A percentile compares a stretch with the other conserved stretches of the same genome.
phyloP scores from a whole-genome alignment of 2,329 filamentous ascomycete species.

The Colletotrichum chlorophyti region DNA sequence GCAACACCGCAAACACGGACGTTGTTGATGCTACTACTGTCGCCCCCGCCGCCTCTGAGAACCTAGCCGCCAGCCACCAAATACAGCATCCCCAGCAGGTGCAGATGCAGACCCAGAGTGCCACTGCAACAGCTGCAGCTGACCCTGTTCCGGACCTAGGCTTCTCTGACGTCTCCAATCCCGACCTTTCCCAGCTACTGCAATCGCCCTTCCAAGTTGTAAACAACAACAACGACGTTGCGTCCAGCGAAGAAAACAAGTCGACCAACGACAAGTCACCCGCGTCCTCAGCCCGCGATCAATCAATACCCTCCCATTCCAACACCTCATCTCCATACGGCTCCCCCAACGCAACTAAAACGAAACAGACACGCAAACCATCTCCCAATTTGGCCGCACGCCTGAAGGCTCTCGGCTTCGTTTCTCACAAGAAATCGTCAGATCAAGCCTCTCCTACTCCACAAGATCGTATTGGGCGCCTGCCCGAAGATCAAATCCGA shows the following conservation, averaged over 20 bases:
- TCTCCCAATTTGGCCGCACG: slow-evolving; percentile 70
- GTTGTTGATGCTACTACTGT: slow-evolving; percentile 3
- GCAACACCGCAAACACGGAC: too few species aligned
- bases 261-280: slow-evolving; percentile 7
- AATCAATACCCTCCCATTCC: neutral
- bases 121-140: slow-evolving; percentile 12
- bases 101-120: slow-evolving; percentile 1
- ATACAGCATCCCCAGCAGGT: slow-evolving; percentile 15
- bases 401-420: slow-evolving; percentile 70
- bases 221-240: slow-evolving; percentile 33
- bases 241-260: slow-evolving; percentile 30
- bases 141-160: slow-evolving; percentile 38
- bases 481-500: slow-evolving; percentile 73
- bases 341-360: slow-evolving; percentile 36
- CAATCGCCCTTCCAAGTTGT: slow-evolving; percentile 24
- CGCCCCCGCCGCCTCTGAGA: neutral
- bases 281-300: neutral
- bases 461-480: slow-evolving; percentile 66
- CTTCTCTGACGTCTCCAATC: slow-evolving; percentile 48
- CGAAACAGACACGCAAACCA: slow-evolving; percentile 57
- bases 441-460: slow-evolving; percentile 31
- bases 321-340: slow-evolving; percentile 29
- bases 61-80: slow-evolving; percentile 5
- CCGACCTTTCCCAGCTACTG: slow-evolving; percentile 47
- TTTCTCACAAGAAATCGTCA: slow-evolving; percentile 47